Conservation (phyloP, 148 eudicot species). For the Mesembryanthemum crystallinum region DNA sequence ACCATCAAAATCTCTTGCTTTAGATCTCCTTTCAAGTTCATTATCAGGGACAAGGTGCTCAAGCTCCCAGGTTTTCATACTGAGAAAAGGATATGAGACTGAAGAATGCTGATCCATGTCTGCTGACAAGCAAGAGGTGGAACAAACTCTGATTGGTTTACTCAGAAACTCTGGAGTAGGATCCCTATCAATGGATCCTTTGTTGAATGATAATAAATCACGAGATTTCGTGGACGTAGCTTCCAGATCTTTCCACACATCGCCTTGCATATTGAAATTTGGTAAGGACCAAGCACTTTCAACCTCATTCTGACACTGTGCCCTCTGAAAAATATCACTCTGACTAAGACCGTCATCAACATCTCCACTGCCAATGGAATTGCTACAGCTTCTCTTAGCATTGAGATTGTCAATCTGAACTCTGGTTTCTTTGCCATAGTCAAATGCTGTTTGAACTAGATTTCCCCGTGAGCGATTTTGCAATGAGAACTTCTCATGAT, state of each 20-base stretch:
- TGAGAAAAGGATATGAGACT: slow-evolving; percentile 30
- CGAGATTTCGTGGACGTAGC: slow-evolving; percentile 14
- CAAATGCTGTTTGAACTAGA: slow-evolving; percentile 25
- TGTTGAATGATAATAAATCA: slow-evolving; percentile 19
- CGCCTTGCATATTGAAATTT: slow-evolving; percentile 18
- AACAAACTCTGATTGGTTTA: slow-evolving; percentile 14
- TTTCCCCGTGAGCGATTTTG: slow-evolving; percentile 38
- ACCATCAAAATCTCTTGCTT: slow-evolving; percentile 19
- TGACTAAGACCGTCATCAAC: slow-evolving; percentile 24
- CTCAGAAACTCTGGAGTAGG: slow-evolving; percentile 19
- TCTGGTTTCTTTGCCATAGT: slow-evolving; percentile 32
- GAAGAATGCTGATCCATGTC: slow-evolving; percentile 29
- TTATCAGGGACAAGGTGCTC: slow-evolving; percentile 28
- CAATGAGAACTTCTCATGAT: slow-evolving; percentile 30
- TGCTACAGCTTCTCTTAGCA: slow-evolving; percentile 25
- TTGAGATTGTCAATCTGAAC: slow-evolving; percentile 31
- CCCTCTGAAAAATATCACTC: slow-evolving; percentile 21
- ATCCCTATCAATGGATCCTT: slow-evolving; percentile 19
- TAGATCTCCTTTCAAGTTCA: slow-evolving; percentile 27
- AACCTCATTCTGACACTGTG: slow-evolving; percentile 25
- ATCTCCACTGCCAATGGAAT: slow-evolving; percentile 29
- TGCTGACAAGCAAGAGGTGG: slow-evolving; percentile 26
- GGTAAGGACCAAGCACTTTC: slow-evolving; percentile 27
- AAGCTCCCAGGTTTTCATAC: slow-evolving; percentile 26
- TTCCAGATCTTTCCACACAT: slow-evolving; percentile 23